Percentiles rank a stretch among this genome's conserved stretches.
Conservation (phyloP, 306 rosid species). For the Quercus rubra region DNA sequence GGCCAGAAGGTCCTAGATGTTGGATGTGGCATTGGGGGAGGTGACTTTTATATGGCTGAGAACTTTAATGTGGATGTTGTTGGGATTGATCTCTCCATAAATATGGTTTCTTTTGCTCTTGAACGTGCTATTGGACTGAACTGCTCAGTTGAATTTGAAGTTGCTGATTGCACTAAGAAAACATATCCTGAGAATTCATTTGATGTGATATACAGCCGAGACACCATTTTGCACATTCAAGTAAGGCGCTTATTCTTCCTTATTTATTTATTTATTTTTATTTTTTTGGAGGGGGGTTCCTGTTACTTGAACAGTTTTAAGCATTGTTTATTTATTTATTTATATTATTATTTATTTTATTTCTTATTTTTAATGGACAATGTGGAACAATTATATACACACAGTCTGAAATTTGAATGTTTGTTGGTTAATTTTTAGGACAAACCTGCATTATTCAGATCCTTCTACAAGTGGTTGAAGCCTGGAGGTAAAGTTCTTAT, state of each 20-base stretch:
- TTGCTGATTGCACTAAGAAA: conserved; percentile 83
- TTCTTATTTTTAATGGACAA: background rate
- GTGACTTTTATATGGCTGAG: conserved; percentile 91
- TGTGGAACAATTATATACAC: background rate
- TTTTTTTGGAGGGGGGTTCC: background rate
- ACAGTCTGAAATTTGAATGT: background rate
- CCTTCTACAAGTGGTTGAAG: conserved; percentile 87
- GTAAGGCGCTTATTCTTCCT: conserved; percentile 35
- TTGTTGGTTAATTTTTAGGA: conserved; percentile 46
- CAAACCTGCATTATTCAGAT: conserved; percentile 64
- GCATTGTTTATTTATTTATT: background rate
- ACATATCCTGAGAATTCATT: conserved; percentile 60
- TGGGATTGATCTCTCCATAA: conserved; percentile 88
- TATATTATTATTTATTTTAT: too few species aligned
- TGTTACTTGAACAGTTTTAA: background rate
- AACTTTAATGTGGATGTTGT: conserved; percentile 79
- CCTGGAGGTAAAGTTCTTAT: conserved; percentile 91
- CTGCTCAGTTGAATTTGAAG: conserved; percentile 80
- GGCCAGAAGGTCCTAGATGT: conserved; percentile 90
- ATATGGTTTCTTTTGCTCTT: conserved; percentile 88
- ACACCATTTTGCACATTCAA: conserved; percentile 79
- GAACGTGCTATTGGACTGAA: conserved; percentile 82
- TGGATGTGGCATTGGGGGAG: conserved; percentile 97
- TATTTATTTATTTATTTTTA: background rate
- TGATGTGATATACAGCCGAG: conserved; percentile 85